Evolutionary conservation across 305 asterid genomes (phyloP), one percentile per base, ranked within the genome.

Genomic region (Plantago lanceolata): DNA sequence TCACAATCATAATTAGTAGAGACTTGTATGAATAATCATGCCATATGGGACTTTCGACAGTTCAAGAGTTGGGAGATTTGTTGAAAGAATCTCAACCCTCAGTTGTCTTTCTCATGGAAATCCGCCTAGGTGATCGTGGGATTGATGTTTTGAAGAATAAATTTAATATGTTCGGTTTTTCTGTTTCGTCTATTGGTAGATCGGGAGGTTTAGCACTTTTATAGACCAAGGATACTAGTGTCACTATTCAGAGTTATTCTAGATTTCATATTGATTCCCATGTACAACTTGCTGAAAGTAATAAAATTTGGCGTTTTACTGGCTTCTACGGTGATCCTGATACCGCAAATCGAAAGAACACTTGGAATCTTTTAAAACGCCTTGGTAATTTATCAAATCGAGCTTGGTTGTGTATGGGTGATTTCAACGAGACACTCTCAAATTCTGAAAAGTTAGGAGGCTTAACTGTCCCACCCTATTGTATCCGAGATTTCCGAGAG

Each of bases 251-350:
- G 0, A 56, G 61, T 16, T 56, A 8, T 16, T 56, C 61, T 1
- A 56, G 16, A 29, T 0, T 24, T 2, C 18, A 28, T 16, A 56
- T 56, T 6, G 44, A 14, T 26, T 19, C 31, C 0, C 4, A 24
- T 11, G 47, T 56, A 1, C 61, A 24, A 14, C 21, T 26, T 2
- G 8, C 4, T 1, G 31, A 5, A 2, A 8, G n/a, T 12, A 15
- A 26, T 3, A 16, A 54, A 3, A 54, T 54, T 12, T 56, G 61
- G 45, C 45, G 21, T 1, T 9, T 56, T 28, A 56, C 47, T 1
- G 61, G 61, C 16, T 56, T 56, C 2, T 56, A 56, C 11, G 61
- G 61, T 5, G 44, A 56, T 1, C 61, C 59, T 2, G 61, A 56
- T 12, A n/a, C 37, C 13, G 48, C 2, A 44, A 44, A 2, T 12